Evolutionary conservation across 768 basidiomycete species (phyloP).

Genomic region (Chalciporus pseudorubinellus): DNA sequence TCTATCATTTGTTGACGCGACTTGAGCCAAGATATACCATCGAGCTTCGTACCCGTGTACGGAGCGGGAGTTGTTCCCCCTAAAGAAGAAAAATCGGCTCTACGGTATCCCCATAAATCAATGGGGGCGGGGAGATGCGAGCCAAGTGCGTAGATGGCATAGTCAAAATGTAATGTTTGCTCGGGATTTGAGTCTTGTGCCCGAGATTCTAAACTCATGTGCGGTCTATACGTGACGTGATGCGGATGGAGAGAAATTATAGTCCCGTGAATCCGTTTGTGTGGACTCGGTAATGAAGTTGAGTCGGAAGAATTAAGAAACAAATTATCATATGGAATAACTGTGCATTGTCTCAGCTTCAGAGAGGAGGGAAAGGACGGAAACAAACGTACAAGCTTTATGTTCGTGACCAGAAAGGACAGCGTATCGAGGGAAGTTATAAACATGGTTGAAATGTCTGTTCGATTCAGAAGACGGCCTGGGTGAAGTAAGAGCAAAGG

Average conservation of each 20-base stretch:
- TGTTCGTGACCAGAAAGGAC: constrained; percentile 61
- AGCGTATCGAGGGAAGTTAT: constrained; percentile 56
- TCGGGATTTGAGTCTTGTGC: background rate
- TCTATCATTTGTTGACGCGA: constrained; percentile 49
- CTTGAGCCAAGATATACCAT: constrained; percentile 50
- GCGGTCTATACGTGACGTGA: constrained; percentile 32
- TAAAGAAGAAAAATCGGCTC: background rate
- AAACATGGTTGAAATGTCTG: constrained; percentile 56
- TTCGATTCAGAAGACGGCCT: background rate
- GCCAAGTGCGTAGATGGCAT: constrained; percentile 59
- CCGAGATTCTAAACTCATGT: background rate
- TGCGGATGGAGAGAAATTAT: constrained; percentile 40
- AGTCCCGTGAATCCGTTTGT: constrained; percentile 44
- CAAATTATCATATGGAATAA: constrained; percentile 55
- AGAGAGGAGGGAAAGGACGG: too few species aligned
- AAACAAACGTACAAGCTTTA: constrained; percentile 54
- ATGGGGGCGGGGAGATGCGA: constrained; percentile 54
- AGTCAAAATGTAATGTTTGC: constrained; percentile 47
- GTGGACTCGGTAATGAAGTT: constrained; percentile 8
- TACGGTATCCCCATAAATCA: constrained; percentile 45
- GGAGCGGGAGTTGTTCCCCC: background rate
- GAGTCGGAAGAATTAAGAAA: constrained; percentile 31
- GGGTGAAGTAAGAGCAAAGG: background rate
- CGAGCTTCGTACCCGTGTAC: constrained; percentile 45
- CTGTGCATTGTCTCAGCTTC: constrained; percentile 18